These are phyloP conservation scores for Pholiota microspora DNA, from an alignment of 768 basidiomycete species.

Conservation along the genomic window DNA sequence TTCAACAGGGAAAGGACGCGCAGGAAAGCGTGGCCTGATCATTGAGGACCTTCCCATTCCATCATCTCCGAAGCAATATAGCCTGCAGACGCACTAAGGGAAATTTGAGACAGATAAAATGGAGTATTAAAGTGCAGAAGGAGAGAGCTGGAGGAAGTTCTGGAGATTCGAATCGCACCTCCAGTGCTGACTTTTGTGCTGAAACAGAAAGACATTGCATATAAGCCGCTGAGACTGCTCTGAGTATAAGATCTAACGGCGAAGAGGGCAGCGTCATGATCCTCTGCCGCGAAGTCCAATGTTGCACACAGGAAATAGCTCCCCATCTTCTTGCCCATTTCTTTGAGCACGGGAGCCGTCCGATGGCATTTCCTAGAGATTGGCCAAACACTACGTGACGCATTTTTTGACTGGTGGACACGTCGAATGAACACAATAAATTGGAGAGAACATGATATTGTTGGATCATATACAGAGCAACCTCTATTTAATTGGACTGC, in stretches of 20 bases:
- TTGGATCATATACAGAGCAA: background rate
- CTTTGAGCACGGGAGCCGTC: slow-evolving; percentile 57
- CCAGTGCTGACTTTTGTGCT: too few relatives aligned
- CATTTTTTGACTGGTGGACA: background rate
- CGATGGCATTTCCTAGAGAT: slow-evolving; percentile 78
- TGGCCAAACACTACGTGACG: slow-evolving; percentile 66
- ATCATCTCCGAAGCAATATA: too few relatives aligned
- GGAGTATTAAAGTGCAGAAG: too few relatives aligned
- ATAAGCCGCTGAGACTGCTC: slow-evolving; percentile 60
- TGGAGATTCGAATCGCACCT: too few relatives aligned
- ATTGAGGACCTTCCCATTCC: too few relatives aligned
- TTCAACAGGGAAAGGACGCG: too few relatives aligned
- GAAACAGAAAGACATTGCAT: slow-evolving; percentile 45
- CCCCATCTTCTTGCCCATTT: too few relatives aligned
- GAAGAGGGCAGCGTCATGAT: slow-evolving; percentile 50
- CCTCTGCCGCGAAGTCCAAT: slow-evolving; percentile 73
- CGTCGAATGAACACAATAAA: background rate
- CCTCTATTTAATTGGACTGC: background rate
- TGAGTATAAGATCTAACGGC: slow-evolving; percentile 73
- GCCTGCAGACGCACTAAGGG: too few relatives aligned
- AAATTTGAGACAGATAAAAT: too few relatives aligned
- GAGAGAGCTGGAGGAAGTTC: too few relatives aligned
- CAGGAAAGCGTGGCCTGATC: too few relatives aligned
- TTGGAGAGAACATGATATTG: background rate
- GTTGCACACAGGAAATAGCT: slow-evolving; percentile 74